phyloP scores from a whole-genome alignment of 495 filamentous ascomycete genomes.

The Penicillium maclennaniae region DNA sequence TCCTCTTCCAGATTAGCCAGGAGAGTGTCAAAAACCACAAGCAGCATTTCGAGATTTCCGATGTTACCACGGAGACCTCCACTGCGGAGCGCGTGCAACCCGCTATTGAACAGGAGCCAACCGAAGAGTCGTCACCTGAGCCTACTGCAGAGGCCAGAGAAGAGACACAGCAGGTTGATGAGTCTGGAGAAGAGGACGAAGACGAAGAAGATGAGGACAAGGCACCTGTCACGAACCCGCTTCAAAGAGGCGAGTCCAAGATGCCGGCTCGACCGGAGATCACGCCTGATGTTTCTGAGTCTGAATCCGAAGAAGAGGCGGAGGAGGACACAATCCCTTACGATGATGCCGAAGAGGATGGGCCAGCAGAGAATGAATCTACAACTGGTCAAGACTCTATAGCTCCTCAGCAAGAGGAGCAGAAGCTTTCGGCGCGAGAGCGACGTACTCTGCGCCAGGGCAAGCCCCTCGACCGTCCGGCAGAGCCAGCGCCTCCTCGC shows the following conservation, averaged over 20 bases:
- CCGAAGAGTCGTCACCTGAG: conserved; percentile 6
- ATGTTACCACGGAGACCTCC: conserved; percentile 25
- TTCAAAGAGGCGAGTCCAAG: conserved; percentile 30
- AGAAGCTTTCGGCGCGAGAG: conserved; percentile 51
- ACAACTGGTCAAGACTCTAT: conserved; percentile 16
- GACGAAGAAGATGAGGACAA: conserved; percentile 20
- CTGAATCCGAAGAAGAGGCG: conserved; percentile 24
- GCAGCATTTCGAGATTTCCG: conserved; percentile 53
- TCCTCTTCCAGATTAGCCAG: conserved; percentile 86
- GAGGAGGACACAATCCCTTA: conserved; percentile 21
- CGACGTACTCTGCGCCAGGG: conserved; percentile 47
- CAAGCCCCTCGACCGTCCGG: conserved; percentile 24
- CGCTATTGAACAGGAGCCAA: neutral
- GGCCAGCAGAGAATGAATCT: conserved; percentile 8
- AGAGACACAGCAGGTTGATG: conserved; percentile 15
- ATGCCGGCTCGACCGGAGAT: conserved; percentile 26
- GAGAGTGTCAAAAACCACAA: conserved; percentile 78
- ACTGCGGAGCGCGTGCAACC: neutral
- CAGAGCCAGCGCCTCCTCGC: conserved; percentile 14
- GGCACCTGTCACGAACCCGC: conserved; percentile 22
- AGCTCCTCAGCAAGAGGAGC: conserved; percentile 22
- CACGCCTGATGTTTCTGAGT: conserved; percentile 27
- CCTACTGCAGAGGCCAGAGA: conserved; percentile 1
- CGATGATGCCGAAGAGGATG: conserved; percentile 14
- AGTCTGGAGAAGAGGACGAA: conserved; percentile 31